Base-by-base conservation (phyloP, 192 early-diverging fungal genomes). In the Umbelopsis isabellina region DNA sequence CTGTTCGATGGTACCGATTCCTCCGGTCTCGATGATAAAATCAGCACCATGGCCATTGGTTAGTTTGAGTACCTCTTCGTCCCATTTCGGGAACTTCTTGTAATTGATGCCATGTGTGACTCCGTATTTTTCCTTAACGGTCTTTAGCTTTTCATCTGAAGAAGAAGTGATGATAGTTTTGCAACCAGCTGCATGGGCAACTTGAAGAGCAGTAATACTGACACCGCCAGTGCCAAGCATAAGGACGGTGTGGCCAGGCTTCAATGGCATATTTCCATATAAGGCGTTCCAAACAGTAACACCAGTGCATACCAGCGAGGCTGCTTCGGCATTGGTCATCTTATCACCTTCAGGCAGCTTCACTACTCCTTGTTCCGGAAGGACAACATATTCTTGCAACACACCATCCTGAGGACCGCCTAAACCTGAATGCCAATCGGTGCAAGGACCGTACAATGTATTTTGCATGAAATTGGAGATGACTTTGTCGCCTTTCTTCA, bases 21-120 rank as follows among this genome's bases (percentile, higher is more conserved):
- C 66, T 25, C 72, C 72, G 49, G 20, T 73, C 46, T 68, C 72
- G 33, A 73, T 55, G 15, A 73, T 66, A 68, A 49, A 58, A 25
- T 68, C 72, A 15, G 52, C 66, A 10, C 66, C 50, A 12, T 46
- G 37, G 21, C 66, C 44, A 21, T 46, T 16, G 3, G 72, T 73
- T 11, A 68, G 10, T 25, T 23, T 46, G 23, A 73, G 25, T 0
- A 67, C 72, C 27, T 73, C 50, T 46, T 67, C 48, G 23, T 73
- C 51, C 66, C 72, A 73, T 15, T 68, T 35, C 7, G 66, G 66
- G 23, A 7, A 18, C 4, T 18, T 68, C 18, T 53, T 68, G 53
- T 73, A 73, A 37, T 68, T 68, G 66, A 68, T 73, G 4, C 37
- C 27, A 37, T 68, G 46, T 0, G 67, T 66, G 15, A 20, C 48